These are phyloP conservation scores for Tetrahymena borealis DNA, from an alignment of 73 alveolate genomes.

Conservation along the genomic window DNA sequence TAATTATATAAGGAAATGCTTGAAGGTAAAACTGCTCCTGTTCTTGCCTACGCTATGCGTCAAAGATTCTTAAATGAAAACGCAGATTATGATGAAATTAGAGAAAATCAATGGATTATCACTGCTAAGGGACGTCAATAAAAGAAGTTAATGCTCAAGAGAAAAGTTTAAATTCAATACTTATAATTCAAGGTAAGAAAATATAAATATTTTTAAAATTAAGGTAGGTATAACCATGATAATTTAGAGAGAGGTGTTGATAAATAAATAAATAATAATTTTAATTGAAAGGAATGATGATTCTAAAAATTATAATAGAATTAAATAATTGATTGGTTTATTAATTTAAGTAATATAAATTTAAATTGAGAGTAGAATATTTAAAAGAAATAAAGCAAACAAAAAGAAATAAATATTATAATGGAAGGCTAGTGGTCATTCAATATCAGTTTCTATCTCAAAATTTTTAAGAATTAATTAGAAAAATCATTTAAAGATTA, in stretches of 20 bases:
- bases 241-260: no score
- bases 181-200: neutral
- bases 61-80: neutral
- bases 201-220: no score
- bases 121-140: neutral
- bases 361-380: neutral
- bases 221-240: no score
- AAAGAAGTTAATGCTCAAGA: neutral
- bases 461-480: neutral
- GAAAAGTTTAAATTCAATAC: neutral
- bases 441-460: neutral
- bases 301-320: no score
- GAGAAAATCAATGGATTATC: neutral
- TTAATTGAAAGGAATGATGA: neutral
- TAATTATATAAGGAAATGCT: neutral
- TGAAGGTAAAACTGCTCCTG: neutral
- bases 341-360: no score
- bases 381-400: neutral
- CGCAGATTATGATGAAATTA: neutral
- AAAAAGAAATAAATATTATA: neutral
- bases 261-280: neutral
- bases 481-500: neutral
- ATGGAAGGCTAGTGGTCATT: neutral
- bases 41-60: neutral
- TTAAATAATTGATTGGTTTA: no score